Evolutionary conservation across 176 grass and related monocot genomes (phyloP), one percentile per base, ranked within the genome.

Genomic region (Phragmites australis): DNA sequence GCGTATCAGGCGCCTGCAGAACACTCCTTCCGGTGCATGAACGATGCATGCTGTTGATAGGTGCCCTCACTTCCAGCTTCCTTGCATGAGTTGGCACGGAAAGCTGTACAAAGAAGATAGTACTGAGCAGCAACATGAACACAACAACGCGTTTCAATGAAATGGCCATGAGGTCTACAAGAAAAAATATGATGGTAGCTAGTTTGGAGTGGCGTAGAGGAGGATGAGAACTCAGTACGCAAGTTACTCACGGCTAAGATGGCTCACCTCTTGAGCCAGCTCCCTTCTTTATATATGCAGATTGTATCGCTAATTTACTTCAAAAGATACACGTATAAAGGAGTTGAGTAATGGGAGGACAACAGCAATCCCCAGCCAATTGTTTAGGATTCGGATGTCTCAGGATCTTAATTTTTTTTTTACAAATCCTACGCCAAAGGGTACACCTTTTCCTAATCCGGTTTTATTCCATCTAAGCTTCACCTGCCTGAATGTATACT

Each of bases 371-470:
- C 37, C 70, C 74, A 44, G 55, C 68, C 55, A 71, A 80, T 79
- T 70, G 88, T 81, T 83, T 59, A 79, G 41, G 30, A 70, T 52
- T 73, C 81, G 68, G 69, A 77, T 69, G 43, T 79, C 43, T 49
- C 72, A n/a, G 83, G 44, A 66, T 50, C 50, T 63, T 81, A 7
- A 5, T 58, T 19, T 19, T 67, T 26, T 42, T 6, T 72, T 51
- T 70, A 78, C 50, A 46, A 85, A 63, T 62, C 58, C 14, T 79
- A 56, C 14, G 41, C 72, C 48, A 65, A 80, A 37, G 16, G 37
- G 23, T 66, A 73, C 72, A 85, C 86, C 84, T 90, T 93, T 93
- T 85, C 77, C 91, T 84, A 68, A 87, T 84, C 17, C 82, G 8
- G 84, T 46, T 84, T 82, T 84, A 76, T 85, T 78, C 53, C 62